These are phyloP conservation scores for Macrolepiota albuminosa DNA, from an alignment of 768 basidiomycete species.

Conservation along the genomic window DNA sequence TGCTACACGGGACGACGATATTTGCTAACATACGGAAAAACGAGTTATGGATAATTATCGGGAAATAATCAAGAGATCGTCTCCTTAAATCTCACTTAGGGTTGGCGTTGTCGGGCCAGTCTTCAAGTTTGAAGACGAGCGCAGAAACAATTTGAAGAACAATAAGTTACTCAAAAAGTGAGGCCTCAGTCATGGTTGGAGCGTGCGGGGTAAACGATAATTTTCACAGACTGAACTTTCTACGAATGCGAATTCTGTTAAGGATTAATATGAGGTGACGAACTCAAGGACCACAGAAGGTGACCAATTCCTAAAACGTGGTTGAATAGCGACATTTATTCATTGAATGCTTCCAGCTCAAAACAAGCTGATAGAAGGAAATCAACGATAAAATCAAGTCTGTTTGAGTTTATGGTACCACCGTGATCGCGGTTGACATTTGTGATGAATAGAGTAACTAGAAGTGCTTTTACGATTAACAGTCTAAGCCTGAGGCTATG, in stretches of 20 bases:
- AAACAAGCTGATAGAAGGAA: too few relatives aligned
- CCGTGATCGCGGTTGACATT: too few relatives aligned
- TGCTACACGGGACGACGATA: not conserved
- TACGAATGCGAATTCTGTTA: not conserved
- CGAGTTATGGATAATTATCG: not conserved
- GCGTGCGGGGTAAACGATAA: not conserved
- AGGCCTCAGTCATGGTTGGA: not conserved
- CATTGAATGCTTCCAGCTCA: too few relatives aligned
- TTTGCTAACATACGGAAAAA: not conserved
- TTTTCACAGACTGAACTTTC: not conserved
- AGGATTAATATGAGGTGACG: not conserved
- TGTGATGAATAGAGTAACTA: too few relatives aligned
- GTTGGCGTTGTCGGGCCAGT: not conserved
- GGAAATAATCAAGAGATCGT: not conserved
- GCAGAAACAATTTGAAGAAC: not conserved
- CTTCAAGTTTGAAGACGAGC: not conserved
- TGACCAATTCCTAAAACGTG: too few relatives aligned
- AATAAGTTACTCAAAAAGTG: not conserved
- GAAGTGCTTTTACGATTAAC: too few relatives aligned
- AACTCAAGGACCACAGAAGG: not conserved
- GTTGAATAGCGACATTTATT: too few relatives aligned
- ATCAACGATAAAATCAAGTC: too few relatives aligned
- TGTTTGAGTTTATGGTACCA: too few relatives aligned
- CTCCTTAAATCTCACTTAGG: not conserved
- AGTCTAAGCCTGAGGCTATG: too few relatives aligned